Evolutionary conservation across 1,284 basidiomycete species (phyloP), one percentile per base, ranked within the genome.

Genomic region (Blastosporella zonata): DNA sequence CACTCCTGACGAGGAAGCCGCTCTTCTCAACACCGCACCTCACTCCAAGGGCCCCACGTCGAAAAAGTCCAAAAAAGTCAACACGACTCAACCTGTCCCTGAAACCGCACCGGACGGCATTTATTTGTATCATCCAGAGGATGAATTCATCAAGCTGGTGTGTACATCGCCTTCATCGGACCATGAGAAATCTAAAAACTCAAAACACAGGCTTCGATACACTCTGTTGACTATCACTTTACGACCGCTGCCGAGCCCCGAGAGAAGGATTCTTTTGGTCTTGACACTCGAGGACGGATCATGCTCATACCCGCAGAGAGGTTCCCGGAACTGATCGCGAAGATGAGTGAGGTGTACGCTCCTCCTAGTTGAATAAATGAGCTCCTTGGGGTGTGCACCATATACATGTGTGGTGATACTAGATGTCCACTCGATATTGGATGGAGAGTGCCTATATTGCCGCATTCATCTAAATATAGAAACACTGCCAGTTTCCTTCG

Each of bases 61-160:
- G 68, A 57, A 71, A 28, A 59, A 62, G 25, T 64, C 63, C 2
- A 59, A 61, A 41, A 67, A 65, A 47, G 55, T 64, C 17, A 64
- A 66, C 38, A 54, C 47, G 25, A 52, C 54, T 39, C 58, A 59
- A 40, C 55, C 58, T 18, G 55, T 55, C 20, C 61, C 56, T 18
- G 49, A 46, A 40, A 58, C 63, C 4, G 69, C 73, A 8, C 58
- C 59, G 0, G 76, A 77, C 43, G 81, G 79, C 0, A 66, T 82
- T 6, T 89, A 84, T 59, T 70, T 81, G 0, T 95, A 91, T 70
- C 93, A 97, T 62, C 84, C 88, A 0, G 93, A 97, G 64, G 93
- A 96, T 65, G 84, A 86, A 43, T 72, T 75, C 45, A 82, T 93
- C 42, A 77, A 79, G 54, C 69, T 82, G 70, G 90, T 89, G 43